phyloP scores from a whole-genome alignment of 108 stramenopile species.

The Stephanodiscus minutulus region DNA sequence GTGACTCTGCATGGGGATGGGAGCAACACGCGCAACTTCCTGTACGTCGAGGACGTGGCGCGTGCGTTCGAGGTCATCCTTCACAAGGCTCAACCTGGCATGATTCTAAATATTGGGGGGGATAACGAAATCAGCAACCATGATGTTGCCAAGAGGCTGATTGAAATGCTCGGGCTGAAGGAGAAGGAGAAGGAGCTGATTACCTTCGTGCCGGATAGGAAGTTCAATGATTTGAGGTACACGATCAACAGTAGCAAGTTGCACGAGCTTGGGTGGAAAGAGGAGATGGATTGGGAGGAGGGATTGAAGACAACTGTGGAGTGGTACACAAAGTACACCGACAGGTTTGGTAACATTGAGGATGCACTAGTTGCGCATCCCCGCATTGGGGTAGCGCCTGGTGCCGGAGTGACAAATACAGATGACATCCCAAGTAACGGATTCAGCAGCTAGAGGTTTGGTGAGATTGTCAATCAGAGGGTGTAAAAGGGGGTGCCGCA shows the following conservation, averaged over 20 bases:
- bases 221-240: slow-evolving; percentile 99
- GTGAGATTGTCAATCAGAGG: neutral
- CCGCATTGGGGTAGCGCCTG: slow-evolving; percentile 65
- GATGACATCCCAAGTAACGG: neutral
- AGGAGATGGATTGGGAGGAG: slow-evolving; percentile 95
- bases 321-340: slow-evolving; percentile 92
- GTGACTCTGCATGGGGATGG: slow-evolving; percentile 98
- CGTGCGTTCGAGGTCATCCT: slow-evolving; percentile 95
- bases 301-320: slow-evolving; percentile 92
- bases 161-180: slow-evolving; percentile 76
- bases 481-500: neutral
- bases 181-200: slow-evolving; percentile 74
- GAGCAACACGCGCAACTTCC: slow-evolving; percentile 95
- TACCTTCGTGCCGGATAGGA: slow-evolving; percentile 92
- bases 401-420: slow-evolving; percentile 31
- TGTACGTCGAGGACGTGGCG: slow-evolving; percentile 97
- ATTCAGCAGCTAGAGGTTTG: neutral
- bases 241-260: slow-evolving; percentile 93
- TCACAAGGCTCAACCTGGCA: slow-evolving; percentile 89
- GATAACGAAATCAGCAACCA: slow-evolving; percentile 90
- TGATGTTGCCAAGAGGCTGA: slow-evolving; percentile 83
- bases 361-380: slow-evolving; percentile 97
- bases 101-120: slow-evolving; percentile 98
- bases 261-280: slow-evolving; percentile 89
- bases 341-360: slow-evolving; percentile 95